Conservation (phyloP, 352 stramenopile species). For the Pythium phragmitis region DNA sequence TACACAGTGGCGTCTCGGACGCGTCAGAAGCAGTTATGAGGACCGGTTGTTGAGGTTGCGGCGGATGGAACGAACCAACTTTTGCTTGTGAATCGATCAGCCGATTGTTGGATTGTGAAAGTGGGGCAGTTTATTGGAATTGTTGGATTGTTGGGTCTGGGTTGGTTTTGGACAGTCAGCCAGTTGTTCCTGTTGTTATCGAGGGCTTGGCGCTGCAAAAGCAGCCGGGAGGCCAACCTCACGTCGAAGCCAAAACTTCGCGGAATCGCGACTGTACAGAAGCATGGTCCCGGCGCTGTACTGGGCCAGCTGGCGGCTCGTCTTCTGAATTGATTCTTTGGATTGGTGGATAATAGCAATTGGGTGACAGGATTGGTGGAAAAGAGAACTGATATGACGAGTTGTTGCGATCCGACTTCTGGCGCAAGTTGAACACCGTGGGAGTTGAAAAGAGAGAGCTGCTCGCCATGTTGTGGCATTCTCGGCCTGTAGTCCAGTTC, state of each 20-base stretch:
- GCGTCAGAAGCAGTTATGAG: slow-evolving; percentile 7
- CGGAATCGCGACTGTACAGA: slow-evolving; percentile 3
- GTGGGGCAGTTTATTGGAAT: not conserved
- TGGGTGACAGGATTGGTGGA: slow-evolving; percentile 7
- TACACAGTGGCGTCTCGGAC: not conserved
- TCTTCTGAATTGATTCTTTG: slow-evolving; percentile 17
- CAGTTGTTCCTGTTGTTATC: not conserved
- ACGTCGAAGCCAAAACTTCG: not conserved
- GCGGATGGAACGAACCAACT: not conserved
- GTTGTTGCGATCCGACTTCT: slow-evolving; percentile 25
- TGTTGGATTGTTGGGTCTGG: slow-evolving; percentile 8
- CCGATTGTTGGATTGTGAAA: not conserved
- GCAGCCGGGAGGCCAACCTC: not conserved
- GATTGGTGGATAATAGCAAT: slow-evolving; percentile 13
- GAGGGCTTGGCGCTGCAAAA: slow-evolving; percentile 7
- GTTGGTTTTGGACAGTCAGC: not conserved
- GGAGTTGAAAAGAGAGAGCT: slow-evolving; percentile 1
- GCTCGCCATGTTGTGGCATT: slow-evolving; percentile 18
- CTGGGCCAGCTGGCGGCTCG: slow-evolving; percentile 23
- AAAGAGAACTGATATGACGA: slow-evolving; percentile 13
- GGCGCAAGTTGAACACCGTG: slow-evolving; percentile 26
- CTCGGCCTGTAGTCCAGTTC: not conserved
- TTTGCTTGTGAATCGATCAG: slow-evolving; percentile 3
- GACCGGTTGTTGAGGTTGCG: not conserved
- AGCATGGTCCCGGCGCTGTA: not conserved